Evolutionary conservation across 225 moss, liverwort and hornwort genomes (phyloP), one percentile per base, ranked within the genome.

Genomic region (Polytrichum commune): DNA sequence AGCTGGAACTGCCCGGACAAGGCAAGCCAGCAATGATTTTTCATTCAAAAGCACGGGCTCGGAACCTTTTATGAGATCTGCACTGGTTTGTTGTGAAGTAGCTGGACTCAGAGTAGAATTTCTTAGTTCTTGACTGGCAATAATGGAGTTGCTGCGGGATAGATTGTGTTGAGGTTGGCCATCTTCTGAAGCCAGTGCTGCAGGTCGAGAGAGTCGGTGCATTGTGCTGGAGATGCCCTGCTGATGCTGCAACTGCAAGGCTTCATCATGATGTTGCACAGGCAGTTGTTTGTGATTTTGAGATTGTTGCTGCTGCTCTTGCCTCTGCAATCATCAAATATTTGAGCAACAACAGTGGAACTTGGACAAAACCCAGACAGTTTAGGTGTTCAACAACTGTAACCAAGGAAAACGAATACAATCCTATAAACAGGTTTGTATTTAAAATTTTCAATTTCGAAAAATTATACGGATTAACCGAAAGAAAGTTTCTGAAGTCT

Each of bases 241-340:
- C 75, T 93, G 96, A 86, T 96, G 96, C 80, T 96, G 93, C 68
- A 89, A 82, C 65, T 93, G 96, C 62, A 82, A 93, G 46, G 90
- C 82, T 64, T 90, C 90, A 56, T 88, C 77, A 29, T 89, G 79
- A 66, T 82, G 84, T 78, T 83, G 81, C 53, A 78, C 82, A 54
- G 80, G 76, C 63, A 74, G 84, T 64, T 81, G 86, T 73, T 90
- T 89, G 57, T 82, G 86, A 76, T 64, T 79, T 78, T 87, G 88
- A 85, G 81, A 72, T 58, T 76, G 80, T 27, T 69, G 76, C 64
- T 85, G 89, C 66, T 84, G 75, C 64, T 80, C 86, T 75, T 70
- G 78, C 56, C 76, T 80, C 86, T 83, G 64, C 69, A 75, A 69
- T 54, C 24, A 58, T 58, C 24, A 24, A 0, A 58, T 24, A 58